Conservation (phyloP, 306 rosid genomes). For the Cicer arietinum region DNA sequence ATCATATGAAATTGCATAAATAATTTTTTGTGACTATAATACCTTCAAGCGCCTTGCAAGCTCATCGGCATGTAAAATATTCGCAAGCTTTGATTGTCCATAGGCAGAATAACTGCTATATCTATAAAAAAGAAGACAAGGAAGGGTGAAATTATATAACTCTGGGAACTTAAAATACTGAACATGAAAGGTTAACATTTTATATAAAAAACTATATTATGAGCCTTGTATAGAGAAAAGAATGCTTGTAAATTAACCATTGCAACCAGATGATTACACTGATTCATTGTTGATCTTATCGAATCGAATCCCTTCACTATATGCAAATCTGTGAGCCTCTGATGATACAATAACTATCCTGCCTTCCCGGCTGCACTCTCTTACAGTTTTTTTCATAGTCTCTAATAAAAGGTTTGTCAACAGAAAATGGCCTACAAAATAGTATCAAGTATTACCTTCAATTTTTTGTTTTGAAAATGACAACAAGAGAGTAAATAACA, state of each 20-base stretch:
- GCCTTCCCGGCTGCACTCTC: slow-evolving; percentile 70
- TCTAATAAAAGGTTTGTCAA: slow-evolving; percentile 79
- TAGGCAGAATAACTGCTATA: slow-evolving; percentile 61
- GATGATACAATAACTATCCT: slow-evolving; percentile 77
- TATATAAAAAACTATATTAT: background rate
- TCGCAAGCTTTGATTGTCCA: slow-evolving; percentile 86
- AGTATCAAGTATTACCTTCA: background rate
- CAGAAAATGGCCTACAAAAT: slow-evolving; percentile 80
- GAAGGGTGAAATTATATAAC: slow-evolving; percentile 9
- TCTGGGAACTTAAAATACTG: slow-evolving; percentile 13
- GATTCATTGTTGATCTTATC: slow-evolving; percentile 75
- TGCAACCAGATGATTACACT: slow-evolving; percentile 55
- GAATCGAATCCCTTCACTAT: slow-evolving; percentile 64
- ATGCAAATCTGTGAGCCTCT: slow-evolving; percentile 61
- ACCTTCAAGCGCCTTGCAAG: slow-evolving; percentile 87
- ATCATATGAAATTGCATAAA: slow-evolving; percentile 24
- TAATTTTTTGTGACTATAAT: slow-evolving; percentile 20
- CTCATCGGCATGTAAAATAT: slow-evolving; percentile 79
- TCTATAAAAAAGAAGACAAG: slow-evolving; percentile 50
- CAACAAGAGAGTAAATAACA: background rate
- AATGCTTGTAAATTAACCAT: slow-evolving; percentile 26
- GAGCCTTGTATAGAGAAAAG: slow-evolving; percentile 7
- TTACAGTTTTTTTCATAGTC: slow-evolving; percentile 73
- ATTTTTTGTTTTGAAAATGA: background rate
- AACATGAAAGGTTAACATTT: slow-evolving; percentile 28